Percentiles rank a stretch among this genome's conserved stretches.
Conservation (phyloP, 2,329 filamentous ascomycete species). For the Cordyceps cicadae region DNA sequence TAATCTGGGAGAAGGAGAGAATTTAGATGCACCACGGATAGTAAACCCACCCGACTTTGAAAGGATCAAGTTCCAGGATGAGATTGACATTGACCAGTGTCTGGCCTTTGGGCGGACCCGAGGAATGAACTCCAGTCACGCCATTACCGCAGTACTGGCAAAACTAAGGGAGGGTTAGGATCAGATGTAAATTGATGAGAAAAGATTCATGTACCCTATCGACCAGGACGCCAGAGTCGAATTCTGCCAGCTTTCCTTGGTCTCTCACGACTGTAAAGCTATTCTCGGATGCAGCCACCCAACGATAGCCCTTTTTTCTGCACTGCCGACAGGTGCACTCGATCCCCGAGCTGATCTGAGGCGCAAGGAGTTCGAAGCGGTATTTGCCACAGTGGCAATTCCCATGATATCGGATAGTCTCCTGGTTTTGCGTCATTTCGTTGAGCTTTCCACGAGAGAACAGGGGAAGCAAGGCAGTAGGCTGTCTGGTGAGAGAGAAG, state of each 20-base stretch:
- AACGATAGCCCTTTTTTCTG: slow-evolving; percentile 22
- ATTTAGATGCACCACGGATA: too few relatives aligned
- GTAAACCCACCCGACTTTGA: slow-evolving; percentile 16
- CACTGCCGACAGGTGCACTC: slow-evolving; percentile 21
- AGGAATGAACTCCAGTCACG: slow-evolving; percentile 18
- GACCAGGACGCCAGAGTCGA: neutral
- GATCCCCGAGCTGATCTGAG: slow-evolving; percentile 7
- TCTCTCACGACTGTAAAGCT: slow-evolving; percentile 12
- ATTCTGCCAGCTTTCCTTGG: slow-evolving; percentile 11
- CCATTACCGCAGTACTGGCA: slow-evolving; percentile 21
- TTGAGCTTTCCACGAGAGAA: neutral
- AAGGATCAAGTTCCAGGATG: slow-evolving; percentile 19
- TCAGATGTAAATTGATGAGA: too few relatives aligned
- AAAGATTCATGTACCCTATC: slow-evolving; percentile 14
- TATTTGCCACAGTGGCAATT: slow-evolving; percentile 25
- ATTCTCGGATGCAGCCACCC: slow-evolving; percentile 13
- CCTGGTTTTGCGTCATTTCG: neutral
- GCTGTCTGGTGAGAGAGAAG: neutral
- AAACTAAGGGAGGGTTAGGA: slow-evolving; percentile 17
- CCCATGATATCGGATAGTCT: slow-evolving; percentile 10
- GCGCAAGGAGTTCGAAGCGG: slow-evolving; percentile 18
- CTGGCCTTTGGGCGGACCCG: slow-evolving; percentile 17
- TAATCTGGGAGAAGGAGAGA: too few relatives aligned
- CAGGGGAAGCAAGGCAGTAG: neutral
- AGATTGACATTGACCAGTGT: slow-evolving; percentile 19